Conservation (phyloP, 2,329 filamentous ascomycete species). For the Neopestalotiopsis sp. region DNA sequence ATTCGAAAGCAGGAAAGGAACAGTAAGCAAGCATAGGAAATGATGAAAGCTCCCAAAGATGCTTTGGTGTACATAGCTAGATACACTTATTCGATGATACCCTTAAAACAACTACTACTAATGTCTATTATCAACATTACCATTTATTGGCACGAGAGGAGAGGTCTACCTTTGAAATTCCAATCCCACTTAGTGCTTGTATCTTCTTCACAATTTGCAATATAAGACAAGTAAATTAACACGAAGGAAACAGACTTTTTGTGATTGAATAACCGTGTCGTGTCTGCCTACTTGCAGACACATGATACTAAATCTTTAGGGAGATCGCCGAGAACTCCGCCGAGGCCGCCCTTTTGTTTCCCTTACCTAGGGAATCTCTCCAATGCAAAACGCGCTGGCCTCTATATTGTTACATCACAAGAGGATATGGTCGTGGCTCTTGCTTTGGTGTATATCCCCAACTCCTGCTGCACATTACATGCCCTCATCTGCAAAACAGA, state of each 20-base stretch:
- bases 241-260: slow-evolving; percentile 20
- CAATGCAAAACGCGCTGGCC: slow-evolving; percentile 24
- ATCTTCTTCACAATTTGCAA: background rate
- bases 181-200: no score
- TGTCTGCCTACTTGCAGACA: slow-evolving; percentile 16
- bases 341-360: slow-evolving; percentile 19
- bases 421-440: slow-evolving; percentile 18
- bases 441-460: background rate
- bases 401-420: slow-evolving; percentile 30
- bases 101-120: slow-evolving; percentile 26
- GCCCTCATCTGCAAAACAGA: background rate
- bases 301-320: background rate
- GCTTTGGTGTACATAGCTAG: slow-evolving; percentile 19
- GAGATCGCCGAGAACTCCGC: slow-evolving; percentile 28
- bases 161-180: no score
- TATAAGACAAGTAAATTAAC: background rate
- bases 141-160: background rate
- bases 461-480: slow-evolving; percentile 3
- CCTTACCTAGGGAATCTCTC: slow-evolving; percentile 17
- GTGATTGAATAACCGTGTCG: slow-evolving; percentile 26
- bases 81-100: slow-evolving; percentile 33
- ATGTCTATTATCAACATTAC: slow-evolving; percentile 27
- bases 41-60: background rate
- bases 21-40: background rate
- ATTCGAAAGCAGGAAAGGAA: background rate